Conservation (phyloP, 2,329 filamentous ascomycete species). For the Nakataea oryzae region DNA sequence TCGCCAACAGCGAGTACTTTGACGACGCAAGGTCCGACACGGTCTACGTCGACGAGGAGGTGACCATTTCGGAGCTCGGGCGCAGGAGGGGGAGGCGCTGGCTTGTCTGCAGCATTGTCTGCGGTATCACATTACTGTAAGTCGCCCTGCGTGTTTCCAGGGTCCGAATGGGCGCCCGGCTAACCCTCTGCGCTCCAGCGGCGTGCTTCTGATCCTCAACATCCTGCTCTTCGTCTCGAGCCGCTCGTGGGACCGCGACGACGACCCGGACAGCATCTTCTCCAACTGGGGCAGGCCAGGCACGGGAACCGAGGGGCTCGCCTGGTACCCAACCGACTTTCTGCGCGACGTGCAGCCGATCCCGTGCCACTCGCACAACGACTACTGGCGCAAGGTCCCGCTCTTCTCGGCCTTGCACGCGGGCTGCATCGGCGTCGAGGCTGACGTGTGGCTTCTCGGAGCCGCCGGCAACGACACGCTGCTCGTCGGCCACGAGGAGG, state of each 20-base stretch:
- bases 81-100: slow-evolving; percentile 9
- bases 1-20: slow-evolving; percentile 3
- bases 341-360: slow-evolving; percentile 26
- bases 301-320: slow-evolving; percentile 24
- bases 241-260: slow-evolving; percentile 6
- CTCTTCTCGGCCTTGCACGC: slow-evolving; percentile 49
- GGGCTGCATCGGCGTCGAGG: slow-evolving; percentile 54
- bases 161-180: neutral
- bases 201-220: slow-evolving; percentile 8
- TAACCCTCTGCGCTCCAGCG: slow-evolving; percentile 2
- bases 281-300: slow-evolving; percentile 24
- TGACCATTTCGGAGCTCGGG: slow-evolving; percentile 5
- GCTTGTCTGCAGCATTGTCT: slow-evolving; percentile 23
- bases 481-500: slow-evolving; percentile 52
- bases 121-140: slow-evolving; percentile 23
- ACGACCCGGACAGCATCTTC: slow-evolving; percentile 17
- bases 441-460: slow-evolving; percentile 55
- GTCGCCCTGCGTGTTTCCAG: slow-evolving; percentile 8
- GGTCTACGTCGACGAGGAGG: slow-evolving; percentile 7
- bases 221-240: slow-evolving; percentile 8
- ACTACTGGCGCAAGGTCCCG: slow-evolving; percentile 57
- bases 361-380: slow-evolving; percentile 51
- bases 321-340: slow-evolving; percentile 39
- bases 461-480: slow-evolving; percentile 27
- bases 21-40: slow-evolving; percentile 4